Conservation (phyloP, 140 eudicot species). For the Flaveria floridana region DNA sequence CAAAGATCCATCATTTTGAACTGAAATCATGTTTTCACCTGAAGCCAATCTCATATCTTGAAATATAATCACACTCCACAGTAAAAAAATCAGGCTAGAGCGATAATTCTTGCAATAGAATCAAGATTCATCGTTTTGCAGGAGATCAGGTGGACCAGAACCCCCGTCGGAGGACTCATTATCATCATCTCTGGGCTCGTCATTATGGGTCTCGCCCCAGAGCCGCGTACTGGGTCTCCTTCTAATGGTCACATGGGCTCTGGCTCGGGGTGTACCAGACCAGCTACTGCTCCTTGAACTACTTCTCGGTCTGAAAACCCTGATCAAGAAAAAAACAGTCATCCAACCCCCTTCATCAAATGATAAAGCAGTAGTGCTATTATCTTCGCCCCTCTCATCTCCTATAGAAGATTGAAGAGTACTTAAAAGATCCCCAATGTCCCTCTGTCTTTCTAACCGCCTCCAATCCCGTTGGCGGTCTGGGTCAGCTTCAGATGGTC, state of each 20-base stretch:
- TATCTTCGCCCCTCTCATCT: constrained; percentile 54
- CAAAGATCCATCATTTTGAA: constrained; percentile 23
- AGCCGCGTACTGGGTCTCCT: constrained; percentile 63
- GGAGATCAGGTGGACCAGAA: constrained; percentile 39
- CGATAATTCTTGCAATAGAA: constrained; percentile 18
- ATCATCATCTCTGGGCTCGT: constrained; percentile 46
- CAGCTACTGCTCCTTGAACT: constrained; percentile 58
- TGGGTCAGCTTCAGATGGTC: constrained; percentile 85
- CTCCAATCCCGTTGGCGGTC: constrained; percentile 82
- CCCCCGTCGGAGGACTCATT: constrained; percentile 57
- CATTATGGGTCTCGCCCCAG: constrained; percentile 74
- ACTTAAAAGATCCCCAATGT: constrained; percentile 73
- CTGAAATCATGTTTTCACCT: constrained; percentile 16
- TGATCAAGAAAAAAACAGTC: constrained; percentile 64
- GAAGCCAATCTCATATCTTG: constrained; percentile 14
- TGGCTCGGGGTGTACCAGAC: constrained; percentile 60
- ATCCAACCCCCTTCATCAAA: constrained; percentile 79
- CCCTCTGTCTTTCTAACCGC: constrained; percentile 77
- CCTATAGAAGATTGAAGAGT: constrained; percentile 64
- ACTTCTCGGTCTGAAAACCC: constrained; percentile 50
- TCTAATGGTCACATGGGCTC: constrained; percentile 60
- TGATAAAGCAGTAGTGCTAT: constrained; percentile 33
- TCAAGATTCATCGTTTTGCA: constrained; percentile 39
- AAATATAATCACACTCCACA: constrained; percentile 5
- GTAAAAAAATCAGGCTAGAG: not conserved